Conservation (phyloP, 2,329 filamentous ascomycete genomes). For the Xylariaceae sp. region DNA sequence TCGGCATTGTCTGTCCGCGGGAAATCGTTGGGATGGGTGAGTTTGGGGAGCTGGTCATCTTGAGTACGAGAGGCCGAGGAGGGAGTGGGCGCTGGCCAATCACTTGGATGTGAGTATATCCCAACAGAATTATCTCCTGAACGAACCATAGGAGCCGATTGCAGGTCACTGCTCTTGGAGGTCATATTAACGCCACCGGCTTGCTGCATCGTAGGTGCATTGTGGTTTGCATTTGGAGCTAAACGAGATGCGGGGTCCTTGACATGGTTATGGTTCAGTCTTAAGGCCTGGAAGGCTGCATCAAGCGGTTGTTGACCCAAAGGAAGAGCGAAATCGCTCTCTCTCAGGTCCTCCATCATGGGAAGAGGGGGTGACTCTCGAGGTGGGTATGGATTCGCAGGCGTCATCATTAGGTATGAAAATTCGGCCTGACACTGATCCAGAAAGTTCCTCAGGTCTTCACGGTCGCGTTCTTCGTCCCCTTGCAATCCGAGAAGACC, state of each 20-base stretch:
- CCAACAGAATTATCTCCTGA: conserved; percentile 55
- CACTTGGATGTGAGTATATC: conserved; percentile 44
- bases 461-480: conserved; percentile 52
- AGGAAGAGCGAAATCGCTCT: conserved; percentile 58
- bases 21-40: conserved; percentile 50
- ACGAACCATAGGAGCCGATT: conserved; percentile 58
- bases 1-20: conserved; percentile 48
- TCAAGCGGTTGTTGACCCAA: conserved; percentile 50
- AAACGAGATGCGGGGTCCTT: conserved; percentile 61
- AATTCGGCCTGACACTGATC: conserved; percentile 71
- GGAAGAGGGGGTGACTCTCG: conserved; percentile 65
- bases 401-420: conserved; percentile 71
- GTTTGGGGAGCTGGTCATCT: conserved; percentile 35
- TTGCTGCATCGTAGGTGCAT: conserved; percentile 59
- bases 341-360: conserved; percentile 64
- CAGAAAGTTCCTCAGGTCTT: conserved; percentile 64
- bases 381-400: conserved; percentile 69
- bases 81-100: conserved; percentile 38
- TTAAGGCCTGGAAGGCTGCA: conserved; percentile 42
- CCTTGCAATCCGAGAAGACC: conserved; percentile 42
- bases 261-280: conserved; percentile 61
- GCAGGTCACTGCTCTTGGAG: conserved; percentile 47
- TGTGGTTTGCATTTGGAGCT: conserved; percentile 59
- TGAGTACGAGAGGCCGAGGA: conserved; percentile 31
- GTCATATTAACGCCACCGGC: conserved; percentile 42